Evolutionary conservation across 1,284 basidiomycete genomes (phyloP), one percentile per base, ranked within the genome.

Genomic region (Mycosarcoma maydis): DNA sequence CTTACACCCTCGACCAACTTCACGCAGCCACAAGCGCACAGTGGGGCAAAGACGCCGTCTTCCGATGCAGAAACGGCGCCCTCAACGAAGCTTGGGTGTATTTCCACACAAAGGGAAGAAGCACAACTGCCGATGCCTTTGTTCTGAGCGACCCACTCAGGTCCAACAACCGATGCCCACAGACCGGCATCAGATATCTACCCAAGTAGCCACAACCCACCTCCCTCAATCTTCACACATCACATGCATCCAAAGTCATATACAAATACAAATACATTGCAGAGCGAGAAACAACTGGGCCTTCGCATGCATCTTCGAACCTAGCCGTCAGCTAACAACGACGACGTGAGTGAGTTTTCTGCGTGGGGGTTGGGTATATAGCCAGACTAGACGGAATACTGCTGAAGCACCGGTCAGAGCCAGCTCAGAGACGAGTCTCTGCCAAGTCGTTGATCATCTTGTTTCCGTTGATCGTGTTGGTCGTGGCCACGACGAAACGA

Each of bases 401-500:
- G 14, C 29, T 14, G 29, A 33, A 41, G 11, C 4, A 9, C 40
- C 40, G 9, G 4, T 30, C 29, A 30, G 4, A 30, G 29, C 29
- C 29, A 6, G 36, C 32, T 34, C 16, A 34, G 32, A 34, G 32
- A 34, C 32, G 8, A n/a, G 19, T 14, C 6, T 32, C 45, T 23
- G 52, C 45, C 4, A 75, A 47, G 30, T 60, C 50, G 2, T 22
- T n/a, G 6, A 78, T 50, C 58, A 78, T 41, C 17, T 22, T 41
- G 22, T 74, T 67, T 14, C 75, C 77, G 29, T 61, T 75, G 38
- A 77, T 64, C n/a, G 66, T 72, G 29, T 70, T 71, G 8, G 77
- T 79, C 17, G 77, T 77, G 3, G 75, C 75, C 4, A 73, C 52
- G 24, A 80, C 47, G 29, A 75, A 80, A 3, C 78, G 34, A 13